A percentile compares a stretch with the other conserved stretches of the same genome.
These are phyloP conservation scores for Vigna nakashimae DNA, from an alignment of 306 rosid species.

Conservation along the genomic window DNA sequence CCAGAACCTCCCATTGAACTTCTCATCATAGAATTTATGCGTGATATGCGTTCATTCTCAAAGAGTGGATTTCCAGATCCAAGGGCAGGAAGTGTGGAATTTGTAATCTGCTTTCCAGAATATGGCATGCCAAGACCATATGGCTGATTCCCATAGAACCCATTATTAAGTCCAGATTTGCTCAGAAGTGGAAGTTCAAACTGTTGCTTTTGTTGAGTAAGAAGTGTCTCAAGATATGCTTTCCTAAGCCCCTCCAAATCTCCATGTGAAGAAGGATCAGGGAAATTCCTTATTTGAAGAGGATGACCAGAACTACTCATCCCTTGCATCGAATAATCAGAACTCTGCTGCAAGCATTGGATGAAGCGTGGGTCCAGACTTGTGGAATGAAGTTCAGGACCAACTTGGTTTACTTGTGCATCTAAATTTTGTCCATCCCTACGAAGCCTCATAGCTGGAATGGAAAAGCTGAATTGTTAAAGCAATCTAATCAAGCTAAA, in stretches of 20 bases:
- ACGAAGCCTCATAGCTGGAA: conserved; percentile 54
- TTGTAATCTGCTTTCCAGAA: conserved; percentile 63
- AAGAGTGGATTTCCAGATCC: conserved; percentile 68
- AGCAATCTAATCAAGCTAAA: conserved; percentile 21
- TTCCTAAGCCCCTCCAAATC: conserved; percentile 73
- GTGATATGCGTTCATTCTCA: conserved; percentile 66
- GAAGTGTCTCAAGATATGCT: conserved; percentile 76
- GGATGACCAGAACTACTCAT: conserved; percentile 62
- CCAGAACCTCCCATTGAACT: conserved; percentile 71
- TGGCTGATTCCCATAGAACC: conserved; percentile 62
- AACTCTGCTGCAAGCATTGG: conserved; percentile 63
- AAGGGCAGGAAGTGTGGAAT: conserved; percentile 64
- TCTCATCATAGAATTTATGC: conserved; percentile 66
- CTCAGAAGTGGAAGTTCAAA: conserved; percentile 73
- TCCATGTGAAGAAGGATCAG: conserved; percentile 62
- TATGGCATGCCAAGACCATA: conserved; percentile 72
- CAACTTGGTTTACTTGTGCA: conserved; percentile 55
- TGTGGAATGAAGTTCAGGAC: conserved; percentile 58
- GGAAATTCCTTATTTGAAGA: conserved; percentile 61
- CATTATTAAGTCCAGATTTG: conserved; percentile 67
- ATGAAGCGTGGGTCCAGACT: conserved; percentile 56
- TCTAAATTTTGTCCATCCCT: conserved; percentile 58
- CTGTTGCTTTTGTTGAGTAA: conserved; percentile 81
- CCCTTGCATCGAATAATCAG: conserved; percentile 64
- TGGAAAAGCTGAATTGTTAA: conserved; percentile 36